Conservation (phyloP, 148 eudicot genomes). For the Amaranthus hypochondriacus region DNA sequence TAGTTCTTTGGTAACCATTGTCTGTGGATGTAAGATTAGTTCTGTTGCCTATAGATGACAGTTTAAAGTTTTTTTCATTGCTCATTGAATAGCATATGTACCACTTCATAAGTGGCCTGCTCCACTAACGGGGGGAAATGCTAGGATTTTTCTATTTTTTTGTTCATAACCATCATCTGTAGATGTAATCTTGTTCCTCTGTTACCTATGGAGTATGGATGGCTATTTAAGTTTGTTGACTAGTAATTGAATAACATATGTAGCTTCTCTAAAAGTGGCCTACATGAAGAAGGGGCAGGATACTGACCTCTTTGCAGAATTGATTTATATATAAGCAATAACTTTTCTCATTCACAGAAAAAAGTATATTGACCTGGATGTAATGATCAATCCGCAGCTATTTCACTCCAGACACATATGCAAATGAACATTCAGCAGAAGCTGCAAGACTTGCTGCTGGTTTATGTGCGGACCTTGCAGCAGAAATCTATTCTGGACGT, state of each 20-base stretch:
- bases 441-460: conserved; percentile 99
- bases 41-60: not conserved
- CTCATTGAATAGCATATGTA: not conserved
- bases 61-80: not conserved
- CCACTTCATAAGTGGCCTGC: no score
- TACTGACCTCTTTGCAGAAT: not conserved
- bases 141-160: not conserved
- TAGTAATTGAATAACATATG: not conserved
- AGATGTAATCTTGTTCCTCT: not conserved
- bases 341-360: not conserved
- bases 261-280: not conserved
- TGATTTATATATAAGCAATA: not conserved
- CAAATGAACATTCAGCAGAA: conserved; percentile 81
- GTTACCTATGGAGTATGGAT: not conserved
- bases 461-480: conserved; percentile 92
- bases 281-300: not conserved
- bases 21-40: not conserved
- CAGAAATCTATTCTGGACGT: conserved; percentile 62
- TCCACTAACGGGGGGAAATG: no score
- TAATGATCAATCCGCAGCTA: conserved; percentile 47
- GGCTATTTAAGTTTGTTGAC: not conserved
- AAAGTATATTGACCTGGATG: conserved; percentile 8
- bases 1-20: no score
- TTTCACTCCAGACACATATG: conserved; percentile 95
- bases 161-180: not conserved